Evolutionary conservation across 2,329 filamentous ascomycete genomes (phyloP), one percentile per base, ranked within the genome.

Genomic region (Fusarium anthophilum): DNA sequence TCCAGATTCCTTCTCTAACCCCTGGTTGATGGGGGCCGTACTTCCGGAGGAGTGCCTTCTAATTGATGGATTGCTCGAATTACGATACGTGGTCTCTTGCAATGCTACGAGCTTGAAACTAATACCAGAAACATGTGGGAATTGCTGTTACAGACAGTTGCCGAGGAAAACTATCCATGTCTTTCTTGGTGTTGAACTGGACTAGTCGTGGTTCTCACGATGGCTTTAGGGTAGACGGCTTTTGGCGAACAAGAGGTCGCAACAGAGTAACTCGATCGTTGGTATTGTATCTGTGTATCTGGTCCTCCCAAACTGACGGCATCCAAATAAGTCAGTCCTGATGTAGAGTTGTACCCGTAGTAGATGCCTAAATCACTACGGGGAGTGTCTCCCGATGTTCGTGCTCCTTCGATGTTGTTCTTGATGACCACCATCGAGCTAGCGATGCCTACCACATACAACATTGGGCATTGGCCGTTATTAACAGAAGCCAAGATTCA

Each of bases 1-100:
- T 76, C 76, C 76, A 78, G 67, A 71, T 77, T 73, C 32, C 51
- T n/a, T 55, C 20, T 17, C n/a, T 32, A 20, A 17, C 67, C 69
- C 73, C 73, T 73, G 56, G n/a, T 30, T 58, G 48, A 53, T 26
- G 24, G 37, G 55, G 66, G 66, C 67, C 59, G 66, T 70, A 70
- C 47, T 64, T 70, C 67, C 66, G 66, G 57, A 39, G 35, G 18
- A 59, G 45, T 60, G 37, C 44, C 15, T 55, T 55, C 8, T 55
- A 55, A 39, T 55, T 55, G 35, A 55, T n/a, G 35, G 61, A 32
- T 24, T 58, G 20, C 7, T 37, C 59, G 48, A 51, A 44, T 26
- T 54, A 41, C 47, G n/a, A 47, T 58, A 54, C 59, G 26, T 47
- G 44, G 70, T 47, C 43, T 55, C 32, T 61, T 38, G 32, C 14